Base-by-base conservation (phyloP, 2,329 filamentous ascomycete species). In the Xylaria sp. region DNA sequence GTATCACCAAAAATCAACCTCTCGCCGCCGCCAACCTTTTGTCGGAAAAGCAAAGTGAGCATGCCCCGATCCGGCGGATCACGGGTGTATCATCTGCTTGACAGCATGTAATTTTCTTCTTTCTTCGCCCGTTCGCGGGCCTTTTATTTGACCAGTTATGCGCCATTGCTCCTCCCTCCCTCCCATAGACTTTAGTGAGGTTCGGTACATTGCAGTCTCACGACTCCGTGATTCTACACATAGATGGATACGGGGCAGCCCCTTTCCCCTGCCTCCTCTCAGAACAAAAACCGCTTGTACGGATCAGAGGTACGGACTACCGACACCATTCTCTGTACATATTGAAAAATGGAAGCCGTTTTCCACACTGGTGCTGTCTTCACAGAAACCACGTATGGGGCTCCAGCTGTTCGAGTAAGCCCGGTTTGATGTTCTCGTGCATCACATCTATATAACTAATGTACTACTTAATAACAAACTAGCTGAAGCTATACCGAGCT, bases 31-130 rank as follows among this genome's bases (percentile, higher is more conserved):
- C 23, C 23, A 30, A 56, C 48, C 59, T 60, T 46, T 50, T 35
- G 37, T 51, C 50, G 39, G 57, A 54, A 30, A 4, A 53, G 60
- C 53, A 48, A 57, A 53, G 54, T 56, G 39, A 59, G 37, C 13
- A 48, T 59, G 63, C 34, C 59, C 35, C 53, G 57, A 52, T 56
- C 53, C 39, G 50, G 52, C 54, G 19, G 44, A 44, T 56, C 51
- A 55, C 23, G 47, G 58, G 46, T 19, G 48, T 54, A 55, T 44
- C 53, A 46, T 42, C 63, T 67, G 60, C 60, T 69, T 64, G 58
- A 64, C 64, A 66, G 63, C 60, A 56, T 64, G 60, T 63, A 65
- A 60, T 60, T 61, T 65, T 56, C 49, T 63, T 58, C 62, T 56
- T 61, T 67, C 54, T 62, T 30, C 47, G 34, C 52, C 42, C 52